Evolutionary conservation across 2,329 filamentous ascomycete species (phyloP).

Genomic region (Fusarium oxysporum): DNA sequence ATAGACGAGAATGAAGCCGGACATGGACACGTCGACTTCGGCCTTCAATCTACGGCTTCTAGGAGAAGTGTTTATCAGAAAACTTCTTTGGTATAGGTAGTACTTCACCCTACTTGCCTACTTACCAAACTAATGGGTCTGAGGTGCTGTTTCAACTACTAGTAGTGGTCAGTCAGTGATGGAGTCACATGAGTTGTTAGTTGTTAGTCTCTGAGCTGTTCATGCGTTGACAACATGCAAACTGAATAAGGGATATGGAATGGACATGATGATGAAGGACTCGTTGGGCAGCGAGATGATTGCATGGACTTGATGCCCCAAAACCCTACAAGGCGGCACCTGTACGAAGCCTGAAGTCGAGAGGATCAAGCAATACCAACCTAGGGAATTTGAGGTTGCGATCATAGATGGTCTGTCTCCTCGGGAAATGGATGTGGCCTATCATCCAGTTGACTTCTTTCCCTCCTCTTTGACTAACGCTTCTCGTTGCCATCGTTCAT

Average conservation of each 20-base stretch:
- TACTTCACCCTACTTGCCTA: not conserved
- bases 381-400: not conserved
- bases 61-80: not conserved
- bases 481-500: not conserved
- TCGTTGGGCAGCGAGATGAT: conserved; percentile 10
- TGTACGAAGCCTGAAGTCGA: not conserved
- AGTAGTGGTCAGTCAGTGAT: conserved; percentile 4
- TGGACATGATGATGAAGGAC: not conserved
- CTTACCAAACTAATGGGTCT: not conserved
- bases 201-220: conserved; percentile 36
- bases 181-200: conserved; percentile 34
- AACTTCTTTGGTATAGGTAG: not conserved
- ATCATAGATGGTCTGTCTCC: conserved; percentile 5
- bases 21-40: conserved; percentile 37
- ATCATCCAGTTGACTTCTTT: conserved; percentile 7
- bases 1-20: conserved; percentile 19
- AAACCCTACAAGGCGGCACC: not conserved
- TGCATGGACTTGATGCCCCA: not conserved
- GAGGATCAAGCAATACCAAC: not conserved
- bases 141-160: not conserved
- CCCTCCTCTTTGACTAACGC: not conserved
- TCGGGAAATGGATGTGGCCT: not conserved
- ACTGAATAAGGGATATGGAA: conserved; percentile 11
- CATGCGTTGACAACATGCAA: conserved; percentile 35
- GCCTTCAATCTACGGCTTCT: conserved; percentile 6